These are phyloP conservation scores for Carex myosuroides DNA, from an alignment of 176 grass and related monocot genomes.

Conservation along the genomic window DNA sequence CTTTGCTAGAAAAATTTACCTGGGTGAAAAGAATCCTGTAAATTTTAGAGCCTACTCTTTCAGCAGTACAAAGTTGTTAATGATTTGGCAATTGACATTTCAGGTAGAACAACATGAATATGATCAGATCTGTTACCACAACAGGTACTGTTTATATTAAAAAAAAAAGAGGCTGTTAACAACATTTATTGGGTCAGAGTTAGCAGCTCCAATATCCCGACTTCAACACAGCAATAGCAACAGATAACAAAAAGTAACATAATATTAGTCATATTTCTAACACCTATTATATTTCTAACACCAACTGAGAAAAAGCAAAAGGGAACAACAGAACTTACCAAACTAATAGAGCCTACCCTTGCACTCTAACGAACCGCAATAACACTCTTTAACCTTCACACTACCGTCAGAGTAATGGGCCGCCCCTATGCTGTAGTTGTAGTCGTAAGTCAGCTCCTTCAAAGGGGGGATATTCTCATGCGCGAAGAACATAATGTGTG, in stretches of 20 bases:
- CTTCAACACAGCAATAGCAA: not conserved
- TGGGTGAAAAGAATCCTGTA: not conserved
- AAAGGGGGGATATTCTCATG: constrained; percentile 43
- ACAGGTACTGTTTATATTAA: not conserved
- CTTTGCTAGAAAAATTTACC: not conserved
- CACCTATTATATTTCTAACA: too few relatives aligned
- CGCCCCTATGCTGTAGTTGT: constrained; percentile 21
- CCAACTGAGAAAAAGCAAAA: not conserved
- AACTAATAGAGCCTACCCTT: not conserved
- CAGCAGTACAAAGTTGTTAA: not conserved
- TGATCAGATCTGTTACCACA: not conserved
- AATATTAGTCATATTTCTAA: too few relatives aligned
- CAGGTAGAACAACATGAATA: not conserved
- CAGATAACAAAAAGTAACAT: too few relatives aligned
- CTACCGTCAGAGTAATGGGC: too few relatives aligned
- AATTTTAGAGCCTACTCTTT: not conserved
- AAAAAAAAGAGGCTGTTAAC: not conserved
- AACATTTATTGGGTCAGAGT: not conserved
- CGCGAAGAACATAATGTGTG: constrained; percentile 51
- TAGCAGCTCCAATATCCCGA: not conserved
- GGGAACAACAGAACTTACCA: not conserved
- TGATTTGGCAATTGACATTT: not conserved
- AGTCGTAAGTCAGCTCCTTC: constrained; percentile 44
- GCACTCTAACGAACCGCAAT: not conserved
- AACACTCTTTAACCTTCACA: too few relatives aligned